Evolutionary conservation across 305 asterid genomes (phyloP), one percentile per base, ranked within the genome.

Genomic region (Rubia balearica): DNA sequence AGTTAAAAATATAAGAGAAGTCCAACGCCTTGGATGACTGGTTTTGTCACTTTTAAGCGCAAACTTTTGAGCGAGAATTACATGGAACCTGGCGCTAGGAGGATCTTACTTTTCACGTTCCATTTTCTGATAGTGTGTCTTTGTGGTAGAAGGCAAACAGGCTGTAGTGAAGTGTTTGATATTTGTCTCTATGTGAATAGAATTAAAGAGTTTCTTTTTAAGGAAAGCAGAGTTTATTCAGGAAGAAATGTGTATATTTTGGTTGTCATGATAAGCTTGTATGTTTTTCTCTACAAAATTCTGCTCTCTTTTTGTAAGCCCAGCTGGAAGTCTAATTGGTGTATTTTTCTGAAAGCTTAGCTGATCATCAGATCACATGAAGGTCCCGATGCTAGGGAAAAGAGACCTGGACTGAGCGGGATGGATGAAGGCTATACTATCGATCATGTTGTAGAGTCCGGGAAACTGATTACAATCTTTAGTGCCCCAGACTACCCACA

Each of bases 401-500:
- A 90, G 83, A 81, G 98, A 66, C 77, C 85, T 24, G 92, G 81
- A 70, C 86, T 93, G 55, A 84, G 84, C 57, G 90, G 88, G 80
- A 93, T 93, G 96, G 85, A 89, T 82, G 69, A 76, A 69, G 98
- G 98, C 43, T 90, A 89, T 77, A 90, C 98, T 24, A 61, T 90
- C 67, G 98, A 93, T 81, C 97, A 90, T 82, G 70, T 83, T 78
- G 96, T 89, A 55, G 88, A 87, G 38, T 93, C 96, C 0, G 97
- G 98, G 73, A 90, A 85, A 80, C 90, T 90, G 76, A 83, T 93
- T 72, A 93, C 98, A 38, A 69, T 93, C 70, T 93, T 93, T 85
- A 93, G 98, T 74, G 98, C 97, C 70, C 98, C 98, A 69, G 97
- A 93, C 80, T 90, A 93, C 82, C 98, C 97, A 69, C 98, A 93